A percentile compares a stretch with the other conserved stretches of the same genome.
phyloP scores from a whole-genome alignment of 2,329 filamentous ascomycete genomes.

The Aspergillus caelatus region DNA sequence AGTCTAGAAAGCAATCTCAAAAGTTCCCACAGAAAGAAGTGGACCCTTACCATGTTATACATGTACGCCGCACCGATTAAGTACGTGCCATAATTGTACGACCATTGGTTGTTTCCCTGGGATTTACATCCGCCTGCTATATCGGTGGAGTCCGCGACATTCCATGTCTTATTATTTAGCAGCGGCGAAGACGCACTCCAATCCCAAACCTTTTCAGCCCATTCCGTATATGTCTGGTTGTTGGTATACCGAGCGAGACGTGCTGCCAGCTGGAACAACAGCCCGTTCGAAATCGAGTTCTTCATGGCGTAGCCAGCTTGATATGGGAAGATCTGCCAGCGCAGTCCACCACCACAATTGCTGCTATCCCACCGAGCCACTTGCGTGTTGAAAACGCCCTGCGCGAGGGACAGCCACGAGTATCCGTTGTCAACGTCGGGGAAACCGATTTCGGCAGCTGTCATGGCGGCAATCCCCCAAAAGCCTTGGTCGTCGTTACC shows the following conservation, averaged over 20 bases:
- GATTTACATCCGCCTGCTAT: conserved; percentile 61
- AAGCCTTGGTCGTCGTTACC: conserved; percentile 75
- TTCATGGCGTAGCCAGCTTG: conserved; percentile 84
- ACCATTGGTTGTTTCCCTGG: conserved; percentile 66
- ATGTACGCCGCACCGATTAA: conserved; percentile 65
- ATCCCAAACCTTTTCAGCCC: conserved; percentile 64
- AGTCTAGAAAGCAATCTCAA: neutral
- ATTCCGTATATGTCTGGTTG: conserved; percentile 66
- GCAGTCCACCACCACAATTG: conserved; percentile 70
- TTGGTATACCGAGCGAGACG: conserved; percentile 68
- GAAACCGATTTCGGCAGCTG: conserved; percentile 67
- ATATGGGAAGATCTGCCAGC: conserved; percentile 78
- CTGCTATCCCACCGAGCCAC: conserved; percentile 69
- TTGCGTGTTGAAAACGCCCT: conserved; percentile 74
- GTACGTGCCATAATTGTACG: conserved; percentile 67
- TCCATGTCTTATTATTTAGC: conserved; percentile 61
- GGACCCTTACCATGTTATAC: conserved; percentile 60
- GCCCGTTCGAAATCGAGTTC: conserved; percentile 78
- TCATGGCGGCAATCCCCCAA: conserved; percentile 70
- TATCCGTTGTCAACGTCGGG: conserved; percentile 55
- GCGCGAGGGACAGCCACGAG: conserved; percentile 60
- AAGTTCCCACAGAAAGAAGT: no score
- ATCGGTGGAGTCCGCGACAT: conserved; percentile 67
- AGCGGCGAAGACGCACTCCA: conserved; percentile 61
- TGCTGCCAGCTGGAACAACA: conserved; percentile 80